Evolutionary conservation across 129 eudicot genomes (phyloP), one percentile per base, ranked within the genome.

Genomic region (Smallanthus sonchifolius): DNA sequence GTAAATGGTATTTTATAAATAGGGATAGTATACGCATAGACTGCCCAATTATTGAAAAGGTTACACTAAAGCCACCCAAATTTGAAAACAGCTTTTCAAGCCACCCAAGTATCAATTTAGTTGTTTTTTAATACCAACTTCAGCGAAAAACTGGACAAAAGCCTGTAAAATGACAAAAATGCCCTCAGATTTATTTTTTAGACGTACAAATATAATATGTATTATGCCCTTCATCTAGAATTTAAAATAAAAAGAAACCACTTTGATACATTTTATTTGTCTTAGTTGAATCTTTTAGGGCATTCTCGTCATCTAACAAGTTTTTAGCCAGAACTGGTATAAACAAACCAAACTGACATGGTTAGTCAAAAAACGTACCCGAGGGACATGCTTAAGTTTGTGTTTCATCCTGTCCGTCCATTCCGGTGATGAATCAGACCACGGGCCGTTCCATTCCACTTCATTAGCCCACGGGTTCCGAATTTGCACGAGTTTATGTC

Each of bases 381-480:
- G 92, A 10, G 97, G 91, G 36, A 87, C 78, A 61, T 94, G 98
- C 69, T 88, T 94, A 74, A 94, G 97, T 74, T 94, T 94, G 81
- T 94, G 98, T 77, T 78, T 90, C 96, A 94, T 94, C 80, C 98
- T 80, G 60, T 94, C 98, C 9, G 98, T 88, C 98, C 98, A 94
- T 80, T 94, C 97, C 3, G 96, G 87, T 34, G 98, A 94, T 42
- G 97, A 81, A 79, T 94, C 98, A 5, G 98, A 94, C 98, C 98
- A 94, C 51, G 93, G 96, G 47, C 98, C 98, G 51, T 90, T 94
- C 98, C 98, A 94, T 78, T 94, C 98, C 24, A 94, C 98, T 80
- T 94, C 98, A 43, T 87, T 94, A 30, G 98, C 98, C 98, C 98
- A 94, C 0, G 98, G 98, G 73, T 94, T 94, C 69, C 98, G 90